Evolutionary conservation across 768 basidiomycete species (phyloP).

Genomic region (Boletus sensibilis): DNA sequence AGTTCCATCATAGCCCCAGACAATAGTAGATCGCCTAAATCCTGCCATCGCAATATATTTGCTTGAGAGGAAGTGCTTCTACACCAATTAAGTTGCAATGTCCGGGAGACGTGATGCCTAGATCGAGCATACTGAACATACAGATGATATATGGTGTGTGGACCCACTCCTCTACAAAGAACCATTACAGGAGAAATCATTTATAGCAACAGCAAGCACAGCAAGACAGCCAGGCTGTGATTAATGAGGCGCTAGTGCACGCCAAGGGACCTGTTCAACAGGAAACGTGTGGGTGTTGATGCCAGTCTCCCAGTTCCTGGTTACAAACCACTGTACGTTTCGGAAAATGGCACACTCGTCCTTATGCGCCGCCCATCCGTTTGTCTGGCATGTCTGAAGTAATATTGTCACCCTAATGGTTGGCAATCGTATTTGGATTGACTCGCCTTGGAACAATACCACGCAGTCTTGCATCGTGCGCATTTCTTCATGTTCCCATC

Average conservation of each 20-base stretch:
- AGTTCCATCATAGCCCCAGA: constrained; percentile 34
- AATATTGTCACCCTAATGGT: constrained; percentile 4
- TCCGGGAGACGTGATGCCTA: neutral
- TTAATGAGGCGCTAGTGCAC: constrained; percentile 10
- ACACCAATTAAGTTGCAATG: constrained; percentile 1
- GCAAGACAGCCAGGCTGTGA: neutral
- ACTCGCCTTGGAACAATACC: constrained; percentile 33
- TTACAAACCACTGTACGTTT: constrained; percentile 32
- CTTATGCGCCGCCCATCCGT: constrained; percentile 24
- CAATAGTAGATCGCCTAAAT: constrained; percentile 17
- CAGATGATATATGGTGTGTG: constrained; percentile 1
- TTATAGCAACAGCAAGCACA: neutral
- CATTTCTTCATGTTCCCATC: constrained; percentile 25
- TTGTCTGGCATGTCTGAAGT: constrained; percentile 23
- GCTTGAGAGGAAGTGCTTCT: neutral
- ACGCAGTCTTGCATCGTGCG: constrained; percentile 27
- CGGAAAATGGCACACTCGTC: constrained; percentile 23
- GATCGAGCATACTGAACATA: constrained; percentile 1
- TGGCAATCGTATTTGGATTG: neutral
- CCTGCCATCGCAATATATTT: constrained; percentile 10
- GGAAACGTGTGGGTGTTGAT: constrained; percentile 20
- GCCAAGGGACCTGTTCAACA: constrained; percentile 14
- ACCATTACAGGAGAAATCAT: neutral
- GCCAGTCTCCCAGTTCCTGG: constrained; percentile 28
- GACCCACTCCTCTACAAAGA: neutral